phyloP scores from a whole-genome alignment of 441 rosid genomes.

The Adansonia madagascariensis region DNA sequence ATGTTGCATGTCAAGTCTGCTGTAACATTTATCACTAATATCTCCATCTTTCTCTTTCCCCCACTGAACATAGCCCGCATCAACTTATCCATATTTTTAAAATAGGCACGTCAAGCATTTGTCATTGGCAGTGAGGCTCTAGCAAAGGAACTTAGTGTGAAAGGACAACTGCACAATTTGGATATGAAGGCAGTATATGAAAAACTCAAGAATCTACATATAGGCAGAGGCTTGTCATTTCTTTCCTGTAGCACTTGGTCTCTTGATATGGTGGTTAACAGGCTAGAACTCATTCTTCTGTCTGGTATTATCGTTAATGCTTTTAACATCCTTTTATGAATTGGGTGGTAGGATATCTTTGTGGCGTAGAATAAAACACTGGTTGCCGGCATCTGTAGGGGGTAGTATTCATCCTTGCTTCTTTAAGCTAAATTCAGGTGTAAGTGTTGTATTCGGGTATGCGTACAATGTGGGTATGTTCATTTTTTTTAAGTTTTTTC shows the following conservation, averaged over 20 bases:
- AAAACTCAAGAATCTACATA: conserved; percentile 92
- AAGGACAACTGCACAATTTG: conserved; percentile 86
- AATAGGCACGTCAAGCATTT: conserved; percentile 87
- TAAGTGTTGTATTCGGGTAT: no score
- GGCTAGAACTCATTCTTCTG: not conserved
- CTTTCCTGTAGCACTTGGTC: conserved; percentile 22
- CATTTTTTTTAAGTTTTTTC: no score
- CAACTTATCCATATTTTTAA: not conserved
- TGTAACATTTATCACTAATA: not conserved
- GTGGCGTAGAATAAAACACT: not conserved
- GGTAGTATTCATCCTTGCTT: no score
- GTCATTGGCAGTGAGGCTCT: conserved; percentile 82
- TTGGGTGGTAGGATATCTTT: not conserved
- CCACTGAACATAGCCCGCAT: not conserved
- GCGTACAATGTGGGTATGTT: no score
- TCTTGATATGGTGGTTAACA: not conserved
- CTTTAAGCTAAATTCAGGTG: no score
- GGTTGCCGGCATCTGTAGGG: no score
- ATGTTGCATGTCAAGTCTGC: not conserved
- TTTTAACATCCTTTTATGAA: not conserved
- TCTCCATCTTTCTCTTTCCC: not conserved
- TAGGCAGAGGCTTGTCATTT: conserved; percentile 72
- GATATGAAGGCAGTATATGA: conserved; percentile 94
- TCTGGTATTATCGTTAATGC: not conserved
- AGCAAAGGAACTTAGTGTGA: conserved; percentile 85